Evolutionary conservation across 352 stramenopile species (phyloP).

Genomic region (Pythium sp.): DNA sequence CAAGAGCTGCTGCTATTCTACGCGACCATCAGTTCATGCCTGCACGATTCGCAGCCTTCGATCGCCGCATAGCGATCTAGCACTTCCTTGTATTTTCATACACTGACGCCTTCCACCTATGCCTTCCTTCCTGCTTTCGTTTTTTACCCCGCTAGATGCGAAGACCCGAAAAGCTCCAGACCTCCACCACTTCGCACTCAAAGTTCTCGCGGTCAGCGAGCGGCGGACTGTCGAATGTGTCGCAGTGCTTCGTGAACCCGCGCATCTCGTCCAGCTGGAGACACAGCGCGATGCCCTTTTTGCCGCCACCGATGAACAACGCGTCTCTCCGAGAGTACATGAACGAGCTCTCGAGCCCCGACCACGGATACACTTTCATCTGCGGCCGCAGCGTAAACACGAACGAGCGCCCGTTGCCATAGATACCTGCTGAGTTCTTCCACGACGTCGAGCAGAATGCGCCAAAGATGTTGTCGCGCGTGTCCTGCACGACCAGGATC

Average conservation of each 20-base stretch:
- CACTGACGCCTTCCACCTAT: neutral
- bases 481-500: constrained; percentile 66
- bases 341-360: constrained; percentile 63
- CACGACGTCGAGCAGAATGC: constrained; percentile 71
- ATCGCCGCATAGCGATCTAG: neutral
- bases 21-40: neutral
- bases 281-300: constrained; percentile 65
- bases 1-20: neutral
- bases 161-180: constrained; percentile 73
- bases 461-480: constrained; percentile 68
- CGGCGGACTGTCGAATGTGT: constrained; percentile 61
- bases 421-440: constrained; percentile 45
- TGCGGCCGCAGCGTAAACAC: constrained; percentile 65
- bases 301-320: constrained; percentile 65
- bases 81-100: neutral
- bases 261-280: constrained; percentile 70
- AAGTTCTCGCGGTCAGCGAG: constrained; percentile 51
- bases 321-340: constrained; percentile 58
- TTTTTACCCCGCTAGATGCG: constrained; percentile 31
- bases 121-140: neutral
- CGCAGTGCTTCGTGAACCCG: constrained; percentile 60
- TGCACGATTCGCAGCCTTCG: neutral
- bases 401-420: constrained; percentile 76
- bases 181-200: constrained; percentile 58
- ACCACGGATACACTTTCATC: constrained; percentile 59